A percentile compares a stretch with the other conserved stretches of the same genome.
Conservation (phyloP, 1,284 basidiomycete genomes). For the Pseudozyma sp. region DNA sequence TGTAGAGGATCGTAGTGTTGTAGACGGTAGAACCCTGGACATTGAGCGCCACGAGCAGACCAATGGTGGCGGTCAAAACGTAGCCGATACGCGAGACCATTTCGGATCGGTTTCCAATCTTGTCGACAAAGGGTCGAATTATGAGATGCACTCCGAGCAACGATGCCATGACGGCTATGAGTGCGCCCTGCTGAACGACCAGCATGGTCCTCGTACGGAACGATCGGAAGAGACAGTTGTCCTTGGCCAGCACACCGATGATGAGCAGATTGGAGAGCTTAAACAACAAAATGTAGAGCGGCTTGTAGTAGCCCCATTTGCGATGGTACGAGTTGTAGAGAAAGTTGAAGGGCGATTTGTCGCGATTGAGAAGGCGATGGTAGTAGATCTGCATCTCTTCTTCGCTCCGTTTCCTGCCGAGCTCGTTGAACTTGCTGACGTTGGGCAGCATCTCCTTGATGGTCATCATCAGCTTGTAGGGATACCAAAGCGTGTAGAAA, state of each 20-base stretch:
- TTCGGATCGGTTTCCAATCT: constrained; percentile 81
- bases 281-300: constrained; percentile 70
- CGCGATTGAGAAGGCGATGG: constrained; percentile 76
- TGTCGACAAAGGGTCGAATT: constrained; percentile 77
- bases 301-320: constrained; percentile 70
- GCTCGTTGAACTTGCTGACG: constrained; percentile 78
- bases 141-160: constrained; percentile 73
- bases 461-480: constrained; percentile 74
- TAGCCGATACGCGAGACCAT: constrained; percentile 80
- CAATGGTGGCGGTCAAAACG: constrained; percentile 75
- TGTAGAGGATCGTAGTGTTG: constrained; percentile 60
- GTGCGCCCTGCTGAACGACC: constrained; percentile 76
- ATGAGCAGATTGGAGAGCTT: constrained; percentile 79
- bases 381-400: constrained; percentile 80
- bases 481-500: constrained; percentile 79
- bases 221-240: constrained; percentile 80
- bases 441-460: constrained; percentile 76
- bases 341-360: constrained; percentile 79
- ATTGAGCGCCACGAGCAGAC: constrained; percentile 71
- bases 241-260: constrained; percentile 75
- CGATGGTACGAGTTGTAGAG: constrained; percentile 73
- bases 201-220: constrained; percentile 73
- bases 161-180: constrained; percentile 74
- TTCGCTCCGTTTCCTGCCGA: constrained; percentile 74
- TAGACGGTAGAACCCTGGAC: constrained; percentile 57